A percentile compares a stretch with the other conserved stretches of the same genome.
These are phyloP conservation scores for Tuber indicum DNA, from an alignment of 495 filamentous ascomycete species.

Conservation along the genomic window DNA sequence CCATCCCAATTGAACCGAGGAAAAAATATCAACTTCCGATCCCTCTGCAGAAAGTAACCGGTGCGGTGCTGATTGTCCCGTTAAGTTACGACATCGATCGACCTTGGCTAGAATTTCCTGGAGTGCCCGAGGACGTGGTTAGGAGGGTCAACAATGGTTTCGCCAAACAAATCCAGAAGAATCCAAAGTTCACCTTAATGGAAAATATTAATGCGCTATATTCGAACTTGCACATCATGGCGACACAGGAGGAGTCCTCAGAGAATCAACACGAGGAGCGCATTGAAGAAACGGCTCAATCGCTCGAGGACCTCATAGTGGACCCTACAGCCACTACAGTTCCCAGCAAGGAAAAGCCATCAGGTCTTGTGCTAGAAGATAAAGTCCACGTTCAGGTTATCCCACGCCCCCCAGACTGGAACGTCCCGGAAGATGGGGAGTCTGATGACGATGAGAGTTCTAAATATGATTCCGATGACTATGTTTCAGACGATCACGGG, in stretches of 20 bases:
- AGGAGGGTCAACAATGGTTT: conserved; percentile 61
- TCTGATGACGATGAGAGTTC: conserved; percentile 44
- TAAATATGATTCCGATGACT: conserved; percentile 48
- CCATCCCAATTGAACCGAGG: conserved; percentile 64
- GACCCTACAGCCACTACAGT: conserved; percentile 29
- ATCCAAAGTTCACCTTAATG: conserved; percentile 59
- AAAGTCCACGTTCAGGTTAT: conserved; percentile 67
- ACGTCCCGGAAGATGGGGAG: conserved; percentile 43
- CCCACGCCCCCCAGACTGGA: conserved; percentile 78
- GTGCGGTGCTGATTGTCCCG: conserved; percentile 65
- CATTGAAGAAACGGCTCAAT: conserved; percentile 16
- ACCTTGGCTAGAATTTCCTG: conserved; percentile 60
- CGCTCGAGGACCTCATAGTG: conserved; percentile 8
- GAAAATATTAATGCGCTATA: conserved; percentile 70
- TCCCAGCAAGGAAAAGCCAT: background rate
- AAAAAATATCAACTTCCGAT: conserved; percentile 57
- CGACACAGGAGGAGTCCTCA: conserved; percentile 40
- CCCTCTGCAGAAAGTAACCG: conserved; percentile 57
- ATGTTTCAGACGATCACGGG: conserved; percentile 45
- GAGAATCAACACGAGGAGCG: conserved; percentile 8
- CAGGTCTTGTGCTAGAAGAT: conserved; percentile 28
- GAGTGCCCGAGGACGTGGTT: conserved; percentile 56
- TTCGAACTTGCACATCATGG: conserved; percentile 65
- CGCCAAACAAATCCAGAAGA: conserved; percentile 51
- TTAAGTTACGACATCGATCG: conserved; percentile 65